Conservation (phyloP, 352 stramenopile genomes). For the Phytopythium delawarense region DNA sequence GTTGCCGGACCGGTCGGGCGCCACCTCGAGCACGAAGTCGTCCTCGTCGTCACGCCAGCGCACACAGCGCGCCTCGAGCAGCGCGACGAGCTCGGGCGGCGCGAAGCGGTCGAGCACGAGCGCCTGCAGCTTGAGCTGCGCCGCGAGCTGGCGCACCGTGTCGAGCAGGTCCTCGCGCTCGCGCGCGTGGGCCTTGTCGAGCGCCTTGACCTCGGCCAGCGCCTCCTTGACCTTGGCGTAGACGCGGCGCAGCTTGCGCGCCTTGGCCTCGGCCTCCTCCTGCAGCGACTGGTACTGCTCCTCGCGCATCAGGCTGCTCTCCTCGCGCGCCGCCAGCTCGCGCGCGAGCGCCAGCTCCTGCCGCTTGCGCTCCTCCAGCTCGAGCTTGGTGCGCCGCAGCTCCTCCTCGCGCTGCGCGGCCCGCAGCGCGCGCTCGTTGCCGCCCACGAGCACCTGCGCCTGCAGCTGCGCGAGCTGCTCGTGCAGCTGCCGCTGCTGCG, state of each 20-base stretch:
- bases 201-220: constrained; percentile 90
- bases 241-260: constrained; percentile 96
- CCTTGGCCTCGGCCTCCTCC: constrained; percentile 94
- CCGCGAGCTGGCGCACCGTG: constrained; percentile 94
- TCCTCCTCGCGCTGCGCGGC: constrained; percentile 94
- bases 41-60: constrained; percentile 77
- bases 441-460: constrained; percentile 89
- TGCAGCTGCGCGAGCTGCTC: constrained; percentile 91
- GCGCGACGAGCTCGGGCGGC: constrained; percentile 43
- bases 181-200: constrained; percentile 89
- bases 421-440: constrained; percentile 92
- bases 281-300: constrained; percentile 88
- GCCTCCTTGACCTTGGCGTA: constrained; percentile 89
- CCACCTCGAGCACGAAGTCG: constrained; percentile 66
- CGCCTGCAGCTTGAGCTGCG: constrained; percentile 95
- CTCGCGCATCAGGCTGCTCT: constrained; percentile 91
- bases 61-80: constrained; percentile 51
- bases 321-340: constrained; percentile 92
- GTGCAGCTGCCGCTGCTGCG: constrained; percentile 73
- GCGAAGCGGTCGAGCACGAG: constrained; percentile 93
- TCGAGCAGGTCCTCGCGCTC: constrained; percentile 95
- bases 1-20: constrained; percentile 38
- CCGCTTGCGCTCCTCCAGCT: constrained; percentile 89
- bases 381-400: constrained; percentile 89
- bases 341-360: constrained; percentile 86